Base-by-base conservation (phyloP, 495 filamentous ascomycete genomes). In the Gamarada debralockiae region DNA sequence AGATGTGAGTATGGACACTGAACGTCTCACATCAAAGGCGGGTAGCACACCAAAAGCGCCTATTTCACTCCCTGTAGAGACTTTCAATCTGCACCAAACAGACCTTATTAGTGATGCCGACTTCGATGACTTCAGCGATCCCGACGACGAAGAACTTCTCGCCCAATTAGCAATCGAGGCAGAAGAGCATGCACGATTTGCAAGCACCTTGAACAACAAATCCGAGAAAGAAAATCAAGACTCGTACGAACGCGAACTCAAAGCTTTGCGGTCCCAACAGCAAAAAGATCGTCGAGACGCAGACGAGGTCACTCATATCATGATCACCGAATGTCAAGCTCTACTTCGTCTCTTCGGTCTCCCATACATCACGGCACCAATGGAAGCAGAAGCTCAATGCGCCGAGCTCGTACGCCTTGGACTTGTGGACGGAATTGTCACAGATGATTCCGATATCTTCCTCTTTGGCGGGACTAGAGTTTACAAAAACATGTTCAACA, bases 401-500 rank as follows among this genome's bases (percentile, higher is more conserved):
- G 93, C 93, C 20, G 87, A 96, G 65, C 79, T 98, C 5, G 91
- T 97, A 3, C 70, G 69, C 1, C 73, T 97, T 5, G 86, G 88
- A 0, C 78, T 98, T 3, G 93, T 98, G 20, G 93, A 98, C 64
- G 93, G 93, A 9, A 95, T 97, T 58, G 91, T 98, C n/a, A 98
- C 93, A 0, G 93, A 98, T 62, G 93, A 98, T 64, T 89, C 83
- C 12, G 93, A 98, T 74, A 91, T 84, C n/a, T 97, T 98, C 64
- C 80, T 98, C 12, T 98, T 98, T 62, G 93, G 93, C 36, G 93
- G 93, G 25, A 97, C 90, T 0, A 78, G 93, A 14, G 86, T 98
- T 15, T 98, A 97, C 75, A 97, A 97, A 57, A 97, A 98, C 73
- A 95, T 97, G 90, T 98, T 98, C 78, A 97, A 96, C 66, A 85